Conservation (phyloP, 2,329 filamentous ascomycete genomes). For the Chalara sp. region DNA sequence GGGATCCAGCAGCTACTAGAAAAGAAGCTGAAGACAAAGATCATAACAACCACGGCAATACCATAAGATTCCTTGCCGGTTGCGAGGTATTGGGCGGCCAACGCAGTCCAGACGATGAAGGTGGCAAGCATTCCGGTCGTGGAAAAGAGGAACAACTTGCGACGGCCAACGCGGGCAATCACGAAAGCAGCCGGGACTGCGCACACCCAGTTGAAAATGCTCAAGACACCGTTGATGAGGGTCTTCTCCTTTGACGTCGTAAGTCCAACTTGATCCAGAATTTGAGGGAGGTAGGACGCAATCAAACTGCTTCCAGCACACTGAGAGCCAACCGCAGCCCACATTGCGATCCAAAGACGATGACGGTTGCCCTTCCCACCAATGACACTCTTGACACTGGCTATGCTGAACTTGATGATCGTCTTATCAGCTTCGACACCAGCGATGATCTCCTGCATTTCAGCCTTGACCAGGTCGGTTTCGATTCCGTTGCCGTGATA, state of each 20-base stretch:
- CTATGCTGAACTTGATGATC: neutral
- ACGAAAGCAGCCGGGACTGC: neutral
- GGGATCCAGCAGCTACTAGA: slow-evolving; percentile 55
- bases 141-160: slow-evolving; percentile 45
- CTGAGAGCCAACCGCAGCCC: neutral
- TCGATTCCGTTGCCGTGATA: slow-evolving; percentile 43
- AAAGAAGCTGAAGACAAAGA: slow-evolving; percentile 53
- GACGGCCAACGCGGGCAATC: slow-evolving; percentile 20
- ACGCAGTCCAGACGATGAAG: slow-evolving; percentile 23
- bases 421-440: neutral
- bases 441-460: slow-evolving; percentile 15
- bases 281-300: slow-evolving; percentile 9
- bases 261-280: neutral
- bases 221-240: neutral
- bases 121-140: slow-evolving; percentile 19
- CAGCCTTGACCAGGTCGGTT: slow-evolving; percentile 38
- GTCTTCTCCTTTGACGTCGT: neutral
- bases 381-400: neutral
- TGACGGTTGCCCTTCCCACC: no score
- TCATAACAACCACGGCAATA: slow-evolving; percentile 47
- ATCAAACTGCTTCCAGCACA: neutral
- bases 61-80: slow-evolving; percentile 36
- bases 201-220: neutral
- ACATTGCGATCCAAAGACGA: neutral
- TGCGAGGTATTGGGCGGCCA: slow-evolving; percentile 42